phyloP scores from a whole-genome alignment of 2,329 filamentous ascomycete genomes.

The Dryadomyces quercus-mongolicae region DNA sequence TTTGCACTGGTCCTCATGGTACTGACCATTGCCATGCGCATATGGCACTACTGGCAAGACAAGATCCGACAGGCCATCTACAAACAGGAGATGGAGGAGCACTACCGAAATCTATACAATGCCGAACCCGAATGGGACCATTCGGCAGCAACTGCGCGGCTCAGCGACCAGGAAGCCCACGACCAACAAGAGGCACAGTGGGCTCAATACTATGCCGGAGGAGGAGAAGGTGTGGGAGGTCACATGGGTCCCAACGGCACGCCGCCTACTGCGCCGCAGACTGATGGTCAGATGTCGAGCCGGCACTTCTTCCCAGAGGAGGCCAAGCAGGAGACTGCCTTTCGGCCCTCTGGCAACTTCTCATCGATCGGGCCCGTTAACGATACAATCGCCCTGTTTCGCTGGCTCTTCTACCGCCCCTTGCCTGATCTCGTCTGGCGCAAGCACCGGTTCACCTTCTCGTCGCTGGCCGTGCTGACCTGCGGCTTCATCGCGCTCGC shows the following conservation, averaged over 20 bases:
- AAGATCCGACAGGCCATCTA: constrained; percentile 83
- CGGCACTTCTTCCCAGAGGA: constrained; percentile 65
- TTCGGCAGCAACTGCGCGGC: constrained; percentile 26
- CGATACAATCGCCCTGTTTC: constrained; percentile 67
- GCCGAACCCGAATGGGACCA: constrained; percentile 35
- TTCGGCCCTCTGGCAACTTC: constrained; percentile 57
- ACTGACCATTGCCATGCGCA: constrained; percentile 54
- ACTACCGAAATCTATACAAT: constrained; percentile 43
- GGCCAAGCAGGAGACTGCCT: constrained; percentile 41
- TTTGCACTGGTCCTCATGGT: constrained; percentile 65
- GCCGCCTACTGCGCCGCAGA: neutral
- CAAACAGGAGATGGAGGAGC: constrained; percentile 65
- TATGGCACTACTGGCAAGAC: constrained; percentile 87
- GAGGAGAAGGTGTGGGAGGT: too few species aligned
- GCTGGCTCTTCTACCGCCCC: constrained; percentile 82
- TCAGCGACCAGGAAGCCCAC: neutral
- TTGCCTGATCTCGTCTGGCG: constrained; percentile 62
- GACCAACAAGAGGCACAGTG: neutral
- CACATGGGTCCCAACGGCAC: neutral
- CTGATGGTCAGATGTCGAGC: constrained; percentile 28
- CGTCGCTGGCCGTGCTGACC: constrained; percentile 60
- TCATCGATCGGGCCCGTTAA: constrained; percentile 66
- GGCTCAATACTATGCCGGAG: neutral
- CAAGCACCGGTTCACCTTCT: constrained; percentile 63
- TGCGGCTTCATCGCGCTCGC: constrained; percentile 55